phyloP scores from a whole-genome alignment of 129 eudicot genomes.

The Heracleum sosnowskyi region DNA sequence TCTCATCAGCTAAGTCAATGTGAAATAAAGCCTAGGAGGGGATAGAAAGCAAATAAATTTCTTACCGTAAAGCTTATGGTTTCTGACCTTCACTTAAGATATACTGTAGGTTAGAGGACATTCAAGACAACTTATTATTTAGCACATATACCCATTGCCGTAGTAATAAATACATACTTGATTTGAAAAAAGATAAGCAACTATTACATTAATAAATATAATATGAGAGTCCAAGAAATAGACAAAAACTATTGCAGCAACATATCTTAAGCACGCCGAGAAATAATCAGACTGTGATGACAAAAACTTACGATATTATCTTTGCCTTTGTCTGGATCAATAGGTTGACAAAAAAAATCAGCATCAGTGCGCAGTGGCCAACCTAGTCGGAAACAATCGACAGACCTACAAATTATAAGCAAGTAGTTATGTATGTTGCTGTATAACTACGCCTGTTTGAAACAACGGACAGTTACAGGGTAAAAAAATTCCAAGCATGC shows the following conservation, averaged over 20 bases:
- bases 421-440: not conserved
- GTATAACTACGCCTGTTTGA: not conserved
- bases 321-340: slow-evolving; percentile 11
- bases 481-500: not conserved
- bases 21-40: not conserved
- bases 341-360: slow-evolving; percentile 57
- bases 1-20: not conserved
- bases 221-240: not conserved
- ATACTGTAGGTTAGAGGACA: not conserved
- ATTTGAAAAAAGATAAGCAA: not conserved
- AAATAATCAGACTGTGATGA: not conserved
- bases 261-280: not conserved
- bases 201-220: not conserved
- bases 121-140: not conserved
- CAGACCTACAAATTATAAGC: slow-evolving; percentile 54
- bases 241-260: not conserved
- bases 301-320: slow-evolving; percentile 34
- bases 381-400: slow-evolving; percentile 77
- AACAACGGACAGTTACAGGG: not conserved
- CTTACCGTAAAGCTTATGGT: not conserved
- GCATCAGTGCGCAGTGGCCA: slow-evolving; percentile 88
- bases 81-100: not conserved
- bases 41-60: not conserved
- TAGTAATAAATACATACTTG: not conserved
- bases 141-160: not conserved